Base-by-base conservation (phyloP, 208 protist species). In the Leishmania aethiopica region DNA sequence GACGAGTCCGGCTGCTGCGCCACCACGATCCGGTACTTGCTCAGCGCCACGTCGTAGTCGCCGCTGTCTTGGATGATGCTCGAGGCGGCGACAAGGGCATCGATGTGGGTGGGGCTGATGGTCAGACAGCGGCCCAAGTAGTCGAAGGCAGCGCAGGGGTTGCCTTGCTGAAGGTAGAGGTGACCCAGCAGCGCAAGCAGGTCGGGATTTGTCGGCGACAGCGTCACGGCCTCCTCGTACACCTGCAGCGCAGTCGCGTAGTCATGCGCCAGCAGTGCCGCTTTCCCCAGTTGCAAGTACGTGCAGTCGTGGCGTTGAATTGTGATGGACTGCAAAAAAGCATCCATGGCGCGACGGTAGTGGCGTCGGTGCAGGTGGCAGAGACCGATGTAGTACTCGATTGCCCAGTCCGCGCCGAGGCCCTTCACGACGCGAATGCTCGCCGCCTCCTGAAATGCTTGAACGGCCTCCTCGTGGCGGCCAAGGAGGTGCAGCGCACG, bases 21-120 rank as follows among this genome's bases (percentile, higher is more conserved):
- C 19, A 98, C 91, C 35, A 96, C 96, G 57, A 99, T 90, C 45
- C 98, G 91, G 80, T 99, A 99, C 85, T 99, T 99, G 80, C 91
- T 92, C 7, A 99, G 91, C 2, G 98, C 99, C 1, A 98, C 98
- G 77, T 99, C 98, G 83, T 97, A 98, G 81, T 99, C 98, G 1
- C 90, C 92, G 84, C 97, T 95, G 72, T 99, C 96, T 80, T 99
- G 96, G n/a, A 99, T 98, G 55, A 99, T 95, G 47, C 97, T 98
- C 1, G 92, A 97, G 55, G 96, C 96, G 3, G 95, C 97, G 32
- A 99, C 89, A 77, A 99, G 95, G 3, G 98, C 98, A 79, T 92
- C 86, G 28, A 95, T 76, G 83, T 99, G 97, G 15, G 84, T 88
- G 6, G 97, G 94, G 83, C 99, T 91, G 47, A 98, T 80, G 22